Base-by-base conservation (phyloP, 345 rosid species). In the Moricandia arvensis region DNA sequence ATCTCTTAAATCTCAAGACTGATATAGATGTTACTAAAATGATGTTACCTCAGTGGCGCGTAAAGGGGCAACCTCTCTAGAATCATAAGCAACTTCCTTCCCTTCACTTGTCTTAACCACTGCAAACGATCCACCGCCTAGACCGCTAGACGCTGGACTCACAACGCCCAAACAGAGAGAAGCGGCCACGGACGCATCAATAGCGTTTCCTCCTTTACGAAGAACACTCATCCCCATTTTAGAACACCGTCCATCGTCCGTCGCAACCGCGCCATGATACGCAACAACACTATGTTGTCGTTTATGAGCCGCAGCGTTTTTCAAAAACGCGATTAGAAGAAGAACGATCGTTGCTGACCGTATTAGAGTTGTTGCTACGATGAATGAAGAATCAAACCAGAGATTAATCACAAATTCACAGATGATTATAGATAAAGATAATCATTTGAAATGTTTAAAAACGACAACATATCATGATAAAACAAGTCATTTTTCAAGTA, bases 101-200 rank as follows among this genome's bases (percentile, higher is more conserved):
- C 86, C 89, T 64, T 16, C 70, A 24, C 80, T 76, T 11, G 37
- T 59, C 63, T 83, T 67, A 29, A 86, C 51, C 7, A 89, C 15
- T 82, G 80, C 82, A 59, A 89, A 89, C 24, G 85, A 80, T 74
- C 91, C 91, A 37, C 93, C 93, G 1, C 93, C 91, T 7, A 86
- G 64, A 59, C 90, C 90, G 54, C 89, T 87, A 4, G 90, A 85
- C 10, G 86, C 85, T 0, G 90, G 77, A 76, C 82, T 82, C 9
- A 87, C 88, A 54, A 89, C 91, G 21, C 89, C 93, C 69, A 82
- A 72, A 71, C 91, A 89, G 2, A 87, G 69, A 2, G 87, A 45
- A 8, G 86, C 75, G 3, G 88, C 93, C 6, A 85, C 88, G 0
- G 91, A 75, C 3, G 88, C 88, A 80, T 89, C 93, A 5, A 87